phyloP scores from a whole-genome alignment of 2,329 filamentous ascomycete genomes.

The Knoxdaviesia proteae region DNA sequence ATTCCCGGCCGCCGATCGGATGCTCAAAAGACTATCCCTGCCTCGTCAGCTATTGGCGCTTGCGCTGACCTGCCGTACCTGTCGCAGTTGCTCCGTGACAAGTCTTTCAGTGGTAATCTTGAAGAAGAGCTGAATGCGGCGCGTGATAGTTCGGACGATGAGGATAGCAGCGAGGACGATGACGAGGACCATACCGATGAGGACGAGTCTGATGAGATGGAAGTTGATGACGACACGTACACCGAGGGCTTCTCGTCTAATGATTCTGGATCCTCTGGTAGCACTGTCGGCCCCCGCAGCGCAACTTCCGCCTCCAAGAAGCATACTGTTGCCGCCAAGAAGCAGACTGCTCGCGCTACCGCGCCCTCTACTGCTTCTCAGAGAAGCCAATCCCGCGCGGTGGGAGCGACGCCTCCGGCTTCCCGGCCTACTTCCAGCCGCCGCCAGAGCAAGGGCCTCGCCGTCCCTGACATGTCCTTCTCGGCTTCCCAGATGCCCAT shows the following conservation, averaged over 20 bases:
- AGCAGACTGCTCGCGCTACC: no score
- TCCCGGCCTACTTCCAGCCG: neutral
- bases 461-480: neutral
- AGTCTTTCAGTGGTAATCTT: constrained; percentile 40
- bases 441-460: neutral
- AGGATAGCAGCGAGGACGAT: constrained; percentile 28
- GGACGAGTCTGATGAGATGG: constrained; percentile 30
- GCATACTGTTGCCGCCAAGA: no score
- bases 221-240: neutral
- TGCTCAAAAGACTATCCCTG: constrained; percentile 15
- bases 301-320: no score
- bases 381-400: neutral
- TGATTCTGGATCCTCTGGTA: no score
- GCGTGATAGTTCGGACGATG: constrained; percentile 8
- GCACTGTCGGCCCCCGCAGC: no score
- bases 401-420: constrained; percentile 1
- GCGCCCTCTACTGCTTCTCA: constrained; percentile 1
- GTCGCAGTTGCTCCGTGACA: constrained; percentile 40
- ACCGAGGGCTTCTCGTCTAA: no score
- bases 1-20: constrained; percentile 14
- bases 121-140: constrained; percentile 35
- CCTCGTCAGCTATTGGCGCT: constrained; percentile 11
- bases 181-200: constrained; percentile 23
- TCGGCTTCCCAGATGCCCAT: neutral
- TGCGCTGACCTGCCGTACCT: constrained; percentile 38